Evolutionary conservation across 1,139 yeast species (phyloP).

Genomic region (Yamadazyma dushanensis): DNA sequence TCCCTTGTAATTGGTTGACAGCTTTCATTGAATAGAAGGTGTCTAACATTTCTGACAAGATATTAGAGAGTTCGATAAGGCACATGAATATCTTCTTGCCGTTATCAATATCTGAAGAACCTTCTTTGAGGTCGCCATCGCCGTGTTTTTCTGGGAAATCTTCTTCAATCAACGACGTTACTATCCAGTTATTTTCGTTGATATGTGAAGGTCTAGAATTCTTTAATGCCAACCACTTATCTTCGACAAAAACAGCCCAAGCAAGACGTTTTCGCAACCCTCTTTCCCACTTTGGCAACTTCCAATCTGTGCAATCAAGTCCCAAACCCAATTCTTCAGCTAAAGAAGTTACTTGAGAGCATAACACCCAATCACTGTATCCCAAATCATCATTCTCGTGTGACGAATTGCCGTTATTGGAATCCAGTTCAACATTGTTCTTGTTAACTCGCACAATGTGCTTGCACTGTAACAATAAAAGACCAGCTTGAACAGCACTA

Average conservation of each 20-base stretch:
- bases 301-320: constrained; percentile 83
- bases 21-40: constrained; percentile 72
- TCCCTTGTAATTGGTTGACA: constrained; percentile 47
- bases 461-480: constrained; percentile 66
- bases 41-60: constrained; percentile 70
- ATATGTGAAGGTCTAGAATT: constrained; percentile 83
- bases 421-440: constrained; percentile 7
- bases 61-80: constrained; percentile 65
- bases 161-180: constrained; percentile 59
- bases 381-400: constrained; percentile 38
- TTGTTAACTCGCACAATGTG: constrained; percentile 29
- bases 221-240: constrained; percentile 79
- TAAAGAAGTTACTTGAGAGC: constrained; percentile 82
- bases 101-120: constrained; percentile 67
- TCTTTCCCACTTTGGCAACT: constrained; percentile 89
- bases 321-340: constrained; percentile 88
- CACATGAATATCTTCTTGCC: constrained; percentile 73
- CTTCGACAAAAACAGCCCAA: constrained; percentile 91
- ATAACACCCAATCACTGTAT: constrained; percentile 77
- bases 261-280: constrained; percentile 81
- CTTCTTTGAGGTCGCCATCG: constrained; percentile 58
- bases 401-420: constrained; percentile 7
- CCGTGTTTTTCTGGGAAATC: constrained; percentile 73
- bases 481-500: constrained; percentile 80
- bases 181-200: constrained; percentile 68